Base-by-base conservation (phyloP, 2,329 filamentous ascomycete genomes). In the Raffaelea deltoideospora region DNA sequence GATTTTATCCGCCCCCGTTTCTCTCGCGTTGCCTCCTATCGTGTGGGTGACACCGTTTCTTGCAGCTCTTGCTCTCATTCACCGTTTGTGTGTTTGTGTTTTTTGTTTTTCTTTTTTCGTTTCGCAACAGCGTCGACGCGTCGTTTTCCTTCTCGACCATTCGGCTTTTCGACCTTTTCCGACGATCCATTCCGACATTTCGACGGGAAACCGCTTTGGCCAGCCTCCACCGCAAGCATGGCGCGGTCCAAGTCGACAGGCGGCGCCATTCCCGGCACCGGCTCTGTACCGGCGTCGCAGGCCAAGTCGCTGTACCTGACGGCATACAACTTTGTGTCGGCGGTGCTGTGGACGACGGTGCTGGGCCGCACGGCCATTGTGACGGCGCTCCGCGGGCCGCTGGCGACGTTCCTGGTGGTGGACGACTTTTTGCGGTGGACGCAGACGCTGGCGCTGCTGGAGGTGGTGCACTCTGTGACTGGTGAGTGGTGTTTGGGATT, bases 371-470 rank as follows among this genome's bases (percentile, higher is more conserved):
- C 81, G 3, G 49, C 76, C 20, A 45, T 56, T 21, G 58, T 75
- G 37, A 66, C 79, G 18, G 53, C 65, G 18, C 48, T 64, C 19
- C 55, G 61, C n/a, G 70, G 72, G 9, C 69, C 74, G 37, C 59
- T 61, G 14, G 62, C 67, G 37, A 75, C 82, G 33, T 79, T 76
- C 50, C 53, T 63, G 6, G 67, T 63, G 31, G 67, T 76, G 9
- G 79, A 80, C 45, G 60, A 71, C 35, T 86, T 77, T 55, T 74
- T 75, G 33, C 77, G 79, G 50, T 76, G 74, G 71, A 87, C 82
- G 38, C 90, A 98, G 66, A 90, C 81, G 3, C 57, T 84, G 37
- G 90, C 90, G 1, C 59, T 74, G 31, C 63, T 95, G 53, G 90
- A 98, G 62, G 71, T 96, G 33, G 50, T 86, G 43, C 88, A 96